A percentile compares a stretch with the other conserved stretches of the same genome.
These are phyloP conservation scores for Colletotrichum brevisporum DNA, from an alignment of 2,329 filamentous ascomycete genomes.

Conservation along the genomic window DNA sequence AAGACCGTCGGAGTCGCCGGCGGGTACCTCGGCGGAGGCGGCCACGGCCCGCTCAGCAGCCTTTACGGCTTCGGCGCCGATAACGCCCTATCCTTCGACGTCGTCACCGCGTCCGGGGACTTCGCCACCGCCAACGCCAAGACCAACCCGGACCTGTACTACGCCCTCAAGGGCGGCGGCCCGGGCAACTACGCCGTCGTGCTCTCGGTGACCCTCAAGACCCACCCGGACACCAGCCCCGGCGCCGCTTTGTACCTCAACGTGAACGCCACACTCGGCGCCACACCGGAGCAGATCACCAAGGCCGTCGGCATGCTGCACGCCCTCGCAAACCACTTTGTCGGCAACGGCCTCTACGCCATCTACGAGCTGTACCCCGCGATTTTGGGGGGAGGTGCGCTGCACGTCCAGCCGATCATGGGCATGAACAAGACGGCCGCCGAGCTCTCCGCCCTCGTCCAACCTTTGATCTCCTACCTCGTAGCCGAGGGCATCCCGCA, in stretches of 20 bases:
- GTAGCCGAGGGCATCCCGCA: constrained; percentile 33
- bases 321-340: constrained; percentile 33
- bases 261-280: constrained; percentile 35
- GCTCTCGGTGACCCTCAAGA: constrained; percentile 66
- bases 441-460: constrained; percentile 26
- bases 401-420: constrained; percentile 43
- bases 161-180: constrained; percentile 69
- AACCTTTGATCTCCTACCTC: constrained; percentile 34
- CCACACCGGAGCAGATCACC: constrained; percentile 28
- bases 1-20: constrained; percentile 70
- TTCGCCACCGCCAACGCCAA: constrained; percentile 59
- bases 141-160: constrained; percentile 68
- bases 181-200: constrained; percentile 68
- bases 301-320: constrained; percentile 37
- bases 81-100: constrained; percentile 62
- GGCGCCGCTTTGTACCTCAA: constrained; percentile 36
- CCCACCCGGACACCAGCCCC: constrained; percentile 51
- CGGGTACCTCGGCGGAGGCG: constrained; percentile 73
- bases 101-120: constrained; percentile 61
- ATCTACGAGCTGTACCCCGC: constrained; percentile 40
- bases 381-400: constrained; percentile 11
- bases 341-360: constrained; percentile 37
- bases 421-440: constrained; percentile 40
- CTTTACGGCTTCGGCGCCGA: constrained; percentile 62
- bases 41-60: constrained; percentile 64